Conservation (phyloP, 495 filamentous ascomycete species). For the Rostrohypoxylon terebratum region DNA sequence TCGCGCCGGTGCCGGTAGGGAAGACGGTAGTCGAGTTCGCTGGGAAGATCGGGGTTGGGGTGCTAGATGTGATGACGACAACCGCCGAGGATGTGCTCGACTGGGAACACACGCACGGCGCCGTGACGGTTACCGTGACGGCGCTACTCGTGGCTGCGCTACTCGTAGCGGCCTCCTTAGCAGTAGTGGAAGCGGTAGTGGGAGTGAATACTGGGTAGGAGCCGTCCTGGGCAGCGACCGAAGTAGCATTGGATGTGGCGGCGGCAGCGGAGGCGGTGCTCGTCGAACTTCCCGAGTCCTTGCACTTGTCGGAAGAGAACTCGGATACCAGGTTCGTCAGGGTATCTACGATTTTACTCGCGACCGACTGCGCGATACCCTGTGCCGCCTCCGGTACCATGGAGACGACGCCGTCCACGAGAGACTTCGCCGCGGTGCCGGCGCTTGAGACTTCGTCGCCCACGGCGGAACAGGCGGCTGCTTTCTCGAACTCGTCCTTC, state of each 20-base stretch:
- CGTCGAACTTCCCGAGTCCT: conserved; percentile 13
- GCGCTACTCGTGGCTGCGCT: background rate
- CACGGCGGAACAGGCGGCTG: conserved; percentile 47
- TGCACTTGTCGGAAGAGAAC: conserved; percentile 41
- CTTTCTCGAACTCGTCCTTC: conserved; percentile 52
- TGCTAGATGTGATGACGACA: conserved; percentile 15
- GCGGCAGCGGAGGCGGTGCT: conserved; percentile 3
- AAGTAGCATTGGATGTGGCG: background rate
- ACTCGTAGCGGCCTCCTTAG: conserved; percentile 4
- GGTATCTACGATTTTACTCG: conserved; percentile 51
- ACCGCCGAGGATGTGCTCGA: conserved; percentile 15
- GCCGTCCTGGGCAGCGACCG: background rate
- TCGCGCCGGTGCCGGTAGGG: conserved; percentile 32
- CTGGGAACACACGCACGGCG: conserved; percentile 35
- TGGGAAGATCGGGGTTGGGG: conserved; percentile 1
- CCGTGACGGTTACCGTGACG: conserved; percentile 39
- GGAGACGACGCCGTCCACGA: conserved; percentile 50
- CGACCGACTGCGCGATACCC: conserved; percentile 46
- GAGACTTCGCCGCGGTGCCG: conserved; percentile 49
- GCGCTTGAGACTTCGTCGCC: conserved; percentile 47
- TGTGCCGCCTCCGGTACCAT: conserved; percentile 51
- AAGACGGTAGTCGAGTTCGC: conserved; percentile 29
- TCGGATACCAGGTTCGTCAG: conserved; percentile 43
- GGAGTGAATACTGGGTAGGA: background rate
- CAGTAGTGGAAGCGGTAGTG: conserved; percentile 1